Percentiles rank a stretch among this genome's conserved stretches.
These are phyloP conservation scores for Suhomyces kunorum DNA, from an alignment of 1,139 yeast species.

Conservation along the genomic window DNA sequence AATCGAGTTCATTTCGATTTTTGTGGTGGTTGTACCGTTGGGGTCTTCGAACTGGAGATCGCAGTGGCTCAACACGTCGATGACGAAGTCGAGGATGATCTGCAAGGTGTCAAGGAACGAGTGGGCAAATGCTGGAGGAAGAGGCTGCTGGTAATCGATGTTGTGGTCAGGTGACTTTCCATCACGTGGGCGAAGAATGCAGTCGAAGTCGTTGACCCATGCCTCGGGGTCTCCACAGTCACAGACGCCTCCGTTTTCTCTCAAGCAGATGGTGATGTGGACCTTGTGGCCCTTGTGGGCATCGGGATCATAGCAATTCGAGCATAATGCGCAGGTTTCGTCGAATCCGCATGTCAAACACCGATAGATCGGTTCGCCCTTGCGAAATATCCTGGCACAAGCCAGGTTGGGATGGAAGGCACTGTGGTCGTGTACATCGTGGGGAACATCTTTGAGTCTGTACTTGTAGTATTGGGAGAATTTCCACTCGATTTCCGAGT, in stretches of 20 bases:
- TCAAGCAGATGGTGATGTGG: slow-evolving; percentile 66
- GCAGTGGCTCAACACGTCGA: slow-evolving; percentile 63
- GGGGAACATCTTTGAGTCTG: slow-evolving; percentile 23
- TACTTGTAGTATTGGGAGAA: slow-evolving; percentile 33
- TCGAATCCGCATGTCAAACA: slow-evolving; percentile 84
- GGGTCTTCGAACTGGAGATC: slow-evolving; percentile 40
- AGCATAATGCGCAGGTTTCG: slow-evolving; percentile 85
- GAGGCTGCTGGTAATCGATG: slow-evolving; percentile 15
- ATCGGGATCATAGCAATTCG: slow-evolving; percentile 69
- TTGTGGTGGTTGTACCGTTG: slow-evolving; percentile 23
- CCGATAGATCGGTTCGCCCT: slow-evolving; percentile 86
- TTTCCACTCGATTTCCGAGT: slow-evolving; percentile 40
- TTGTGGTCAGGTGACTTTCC: slow-evolving; percentile 5
- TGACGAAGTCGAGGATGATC: slow-evolving; percentile 65
- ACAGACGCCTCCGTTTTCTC: slow-evolving; percentile 87
- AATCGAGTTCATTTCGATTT: slow-evolving; percentile 29
- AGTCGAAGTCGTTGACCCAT: slow-evolving; percentile 44
- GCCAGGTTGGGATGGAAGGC: slow-evolving; percentile 68
- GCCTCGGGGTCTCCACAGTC: slow-evolving; percentile 69
- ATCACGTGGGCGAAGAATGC: slow-evolving; percentile 23
- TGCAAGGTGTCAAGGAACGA: slow-evolving; percentile 50
- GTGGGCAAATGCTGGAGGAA: slow-evolving; percentile 38
- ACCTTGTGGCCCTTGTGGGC: slow-evolving; percentile 78
- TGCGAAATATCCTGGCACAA: slow-evolving; percentile 72
- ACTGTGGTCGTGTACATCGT: slow-evolving; percentile 34